Base-by-base conservation (phyloP, 2,329 filamentous ascomycete genomes). In the Ophiostoma quercus region DNA sequence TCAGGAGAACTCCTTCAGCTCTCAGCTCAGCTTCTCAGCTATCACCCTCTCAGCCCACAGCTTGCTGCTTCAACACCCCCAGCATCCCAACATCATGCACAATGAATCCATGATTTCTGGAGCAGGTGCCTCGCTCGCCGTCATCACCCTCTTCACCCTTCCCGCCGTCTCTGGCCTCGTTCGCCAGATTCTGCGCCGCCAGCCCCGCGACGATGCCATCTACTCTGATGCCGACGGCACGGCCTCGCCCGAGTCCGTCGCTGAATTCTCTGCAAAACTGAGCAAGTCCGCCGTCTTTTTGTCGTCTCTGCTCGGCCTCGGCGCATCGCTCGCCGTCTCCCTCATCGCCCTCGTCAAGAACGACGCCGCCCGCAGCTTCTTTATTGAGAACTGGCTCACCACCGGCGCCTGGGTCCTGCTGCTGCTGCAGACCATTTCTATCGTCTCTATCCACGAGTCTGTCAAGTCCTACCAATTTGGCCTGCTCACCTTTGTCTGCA, bases 151-250 rank as follows among this genome's bases (percentile, higher is more conserved):
- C 25, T 74, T 74, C 71, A 76, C 78, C 29, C 60, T 75, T 14
- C 78, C 78, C 2, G 74, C 78, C 9, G 66, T 75, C 14, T 73
- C 75, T 60, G 73, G 74, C 73, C 74, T 77, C 71, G 74, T 75
- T 54, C 66, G 63, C 66, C 76, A 71, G 74, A 74, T 77, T 54
- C 73, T 67, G 72, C 76, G 70, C 66, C 74, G 75, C 62, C 74
- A 77, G 71, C 75, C 72, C 37, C 76, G 73, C 70, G 79, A 79
- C 70, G 80, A 84, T 34, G 68, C 57, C 57, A 39, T 74, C 14
- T 93, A 93, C 75, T 81, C 88, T 74, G 91, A 94, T 75, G 79
- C 83, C 72, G 91, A 94, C 78, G 91, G 91, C 67, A 82, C 84
- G 73, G 89, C 88, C 41, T 90, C 87, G 0, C 82, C 85, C 57